These are phyloP conservation scores for Penicillium fuscoglaucum DNA, from an alignment of 2,329 filamentous ascomycete species.

Conservation along the genomic window DNA sequence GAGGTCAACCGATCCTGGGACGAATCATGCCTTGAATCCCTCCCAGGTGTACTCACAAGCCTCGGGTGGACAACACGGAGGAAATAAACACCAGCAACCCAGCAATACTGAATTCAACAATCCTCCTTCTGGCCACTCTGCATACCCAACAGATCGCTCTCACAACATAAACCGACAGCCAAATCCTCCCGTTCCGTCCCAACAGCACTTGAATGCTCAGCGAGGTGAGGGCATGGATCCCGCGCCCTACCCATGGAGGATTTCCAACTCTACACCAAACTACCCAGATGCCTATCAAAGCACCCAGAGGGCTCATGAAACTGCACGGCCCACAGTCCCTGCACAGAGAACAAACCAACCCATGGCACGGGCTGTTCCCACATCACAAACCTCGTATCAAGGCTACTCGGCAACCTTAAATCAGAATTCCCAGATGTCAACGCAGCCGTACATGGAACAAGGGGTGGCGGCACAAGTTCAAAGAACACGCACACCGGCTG, in stretches of 20 bases:
- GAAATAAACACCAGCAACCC: not conserved
- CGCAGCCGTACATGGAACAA: not conserved
- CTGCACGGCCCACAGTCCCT: not conserved
- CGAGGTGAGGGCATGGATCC: not conserved
- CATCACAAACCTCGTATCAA: not conserved
- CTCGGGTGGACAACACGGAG: not conserved
- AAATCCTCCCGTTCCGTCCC: not conserved
- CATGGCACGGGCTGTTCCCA: not conserved
- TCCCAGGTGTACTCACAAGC: not conserved
- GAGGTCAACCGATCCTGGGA: not conserved
- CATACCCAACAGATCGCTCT: not conserved
- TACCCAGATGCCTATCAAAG: not conserved
- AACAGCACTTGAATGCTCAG: not conserved
- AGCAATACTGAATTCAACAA: not conserved
- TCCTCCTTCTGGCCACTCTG: no score
- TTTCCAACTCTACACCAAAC: not conserved
- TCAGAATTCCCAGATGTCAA: not conserved
- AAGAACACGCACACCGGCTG: not conserved
- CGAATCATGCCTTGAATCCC: not conserved
- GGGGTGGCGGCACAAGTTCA: not conserved
- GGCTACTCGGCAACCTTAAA: not conserved
- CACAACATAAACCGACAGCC: not conserved
- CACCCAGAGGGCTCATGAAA: not conserved
- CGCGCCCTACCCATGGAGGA: not conserved
- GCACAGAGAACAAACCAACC: not conserved